Conservation (phyloP, 345 rosid species). For the Brassica rapa region DNA sequence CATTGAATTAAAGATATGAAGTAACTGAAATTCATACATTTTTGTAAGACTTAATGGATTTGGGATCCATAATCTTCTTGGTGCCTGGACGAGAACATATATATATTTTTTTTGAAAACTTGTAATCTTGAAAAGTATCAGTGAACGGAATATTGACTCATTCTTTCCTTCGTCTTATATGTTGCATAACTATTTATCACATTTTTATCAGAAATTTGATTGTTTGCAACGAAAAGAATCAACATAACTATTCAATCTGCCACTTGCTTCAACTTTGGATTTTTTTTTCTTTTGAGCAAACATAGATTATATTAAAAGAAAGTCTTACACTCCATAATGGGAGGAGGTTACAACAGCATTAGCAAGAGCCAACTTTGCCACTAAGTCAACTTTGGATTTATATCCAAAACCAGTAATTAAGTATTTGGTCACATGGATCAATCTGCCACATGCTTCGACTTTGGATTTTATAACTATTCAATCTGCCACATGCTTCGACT, state of each 20-base stretch:
- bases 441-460: too few relatives aligned
- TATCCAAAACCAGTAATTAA: constrained; percentile 6
- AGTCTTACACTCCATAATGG: too few relatives aligned
- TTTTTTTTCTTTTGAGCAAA: too few relatives aligned
- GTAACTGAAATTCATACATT: too few relatives aligned
- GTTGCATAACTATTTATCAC: not conserved
- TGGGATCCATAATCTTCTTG: not conserved
- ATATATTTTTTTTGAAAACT: not conserved
- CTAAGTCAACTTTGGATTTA: not conserved
- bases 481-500: not conserved
- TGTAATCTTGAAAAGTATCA: not conserved
- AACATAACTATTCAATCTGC: not conserved
- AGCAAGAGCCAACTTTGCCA: too few relatives aligned
- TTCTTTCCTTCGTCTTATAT: not conserved
- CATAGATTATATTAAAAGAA: too few relatives aligned
- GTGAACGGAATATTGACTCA: not conserved
- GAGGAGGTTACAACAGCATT: too few relatives aligned
- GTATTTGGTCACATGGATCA: not conserved
- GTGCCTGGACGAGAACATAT: not conserved
- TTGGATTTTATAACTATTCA: not conserved
- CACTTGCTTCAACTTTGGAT: not conserved
- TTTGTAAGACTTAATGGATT: too few relatives aligned
- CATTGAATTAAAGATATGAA: too few relatives aligned
- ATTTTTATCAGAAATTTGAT: not conserved
- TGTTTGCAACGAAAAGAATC: not conserved